Base-by-base conservation (phyloP, 2,329 filamentous ascomycete species). In the Penicillium expansum region DNA sequence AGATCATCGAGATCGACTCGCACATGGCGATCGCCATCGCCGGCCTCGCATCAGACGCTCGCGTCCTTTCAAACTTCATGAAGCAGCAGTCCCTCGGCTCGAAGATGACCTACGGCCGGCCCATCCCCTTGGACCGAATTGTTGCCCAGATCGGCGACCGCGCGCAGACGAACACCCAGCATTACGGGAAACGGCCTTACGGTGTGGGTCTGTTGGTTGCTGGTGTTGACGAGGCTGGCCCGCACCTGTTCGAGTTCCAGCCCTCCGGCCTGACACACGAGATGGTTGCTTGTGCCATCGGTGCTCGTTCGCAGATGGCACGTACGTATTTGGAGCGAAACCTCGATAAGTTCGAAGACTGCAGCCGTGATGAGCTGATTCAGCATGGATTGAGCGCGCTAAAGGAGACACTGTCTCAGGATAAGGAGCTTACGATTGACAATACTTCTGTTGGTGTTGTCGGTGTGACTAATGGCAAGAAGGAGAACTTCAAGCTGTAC, bases 51-150 rank as follows among this genome's bases (percentile, higher is more conserved):
- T 97, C 93, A 57, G 94, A 99, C 78, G 94, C 93, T 73, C 94
- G 94, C 72, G 94, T 99, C 69, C 92, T 99, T 69, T 97, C 92
- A 83, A 99, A 99, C 86, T 99, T 97, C 83, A 97, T 99, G 93
- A 97, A 97, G 83, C 92, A 96, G 80, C 94, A 97, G 80, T 96
- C 91, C 62, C 91, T 99, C 71, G 90, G 91, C 71, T 93, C 94
- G 70, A 92, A 93, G 76, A 88, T 99, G 69, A 96, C 92, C 56
- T 97, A 96, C 81, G 93, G 91, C 78, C 92, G 94, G 66, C 87
- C 92, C 66, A 94, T 99, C 74, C 91, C 92, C 32, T 82, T 97
- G 73, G 88, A 91, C 71, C 89, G 90, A 62, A 91, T 97, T 69
- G 92, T 96, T 66, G 84, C 87, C 64, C 89, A 93, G 77, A 97